A percentile compares a stretch with the other conserved stretches of the same genome.
Evolutionary conservation across 176 grass and related monocot species (phyloP).

Genomic region (Juncus effusus): DNA sequence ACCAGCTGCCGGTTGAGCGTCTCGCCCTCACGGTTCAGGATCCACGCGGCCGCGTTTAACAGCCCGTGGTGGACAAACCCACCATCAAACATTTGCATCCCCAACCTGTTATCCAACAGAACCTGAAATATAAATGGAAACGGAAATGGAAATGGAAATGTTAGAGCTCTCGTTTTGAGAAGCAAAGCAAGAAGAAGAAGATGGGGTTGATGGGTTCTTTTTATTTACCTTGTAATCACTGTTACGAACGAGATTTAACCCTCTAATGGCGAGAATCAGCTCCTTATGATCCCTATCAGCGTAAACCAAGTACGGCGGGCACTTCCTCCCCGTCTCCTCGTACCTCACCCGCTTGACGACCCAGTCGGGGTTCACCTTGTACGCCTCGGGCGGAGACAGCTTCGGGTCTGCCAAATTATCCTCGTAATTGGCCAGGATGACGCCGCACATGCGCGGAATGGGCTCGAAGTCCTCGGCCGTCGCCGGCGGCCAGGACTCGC

Average conservation of each 20-base stretch:
- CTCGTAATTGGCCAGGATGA: conserved; percentile 77
- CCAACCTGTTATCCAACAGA: conserved; percentile 85
- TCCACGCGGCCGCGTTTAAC: conserved; percentile 61
- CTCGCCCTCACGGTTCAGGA: conserved; percentile 60
- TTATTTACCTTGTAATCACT: conserved; percentile 75
- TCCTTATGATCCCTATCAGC: conserved; percentile 53
- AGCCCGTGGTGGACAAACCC: conserved; percentile 90
- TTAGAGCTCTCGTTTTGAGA: not conserved
- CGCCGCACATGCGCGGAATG: conserved; percentile 71
- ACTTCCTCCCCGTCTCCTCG: conserved; percentile 40
- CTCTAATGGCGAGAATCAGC: conserved; percentile 77
- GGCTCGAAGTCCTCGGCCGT: conserved; percentile 55
- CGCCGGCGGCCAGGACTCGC: conserved; percentile 81
- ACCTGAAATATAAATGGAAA: conserved; percentile 32
- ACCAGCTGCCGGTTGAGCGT: conserved; percentile 41
- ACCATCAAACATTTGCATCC: conserved; percentile 91
- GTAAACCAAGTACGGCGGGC: conserved; percentile 80
- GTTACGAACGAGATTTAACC: conserved; percentile 92
- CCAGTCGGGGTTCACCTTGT: conserved; percentile 37
- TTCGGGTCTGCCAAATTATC: conserved; percentile 47
- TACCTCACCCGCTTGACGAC: conserved; percentile 58
- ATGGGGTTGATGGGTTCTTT: too few relatives aligned
- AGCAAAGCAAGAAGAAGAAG: not conserved
- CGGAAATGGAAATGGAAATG: too few relatives aligned
- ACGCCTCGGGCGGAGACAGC: conserved; percentile 39